Conservation (phyloP, 2,329 filamentous ascomycete genomes). For the Diaporthe batatas region DNA sequence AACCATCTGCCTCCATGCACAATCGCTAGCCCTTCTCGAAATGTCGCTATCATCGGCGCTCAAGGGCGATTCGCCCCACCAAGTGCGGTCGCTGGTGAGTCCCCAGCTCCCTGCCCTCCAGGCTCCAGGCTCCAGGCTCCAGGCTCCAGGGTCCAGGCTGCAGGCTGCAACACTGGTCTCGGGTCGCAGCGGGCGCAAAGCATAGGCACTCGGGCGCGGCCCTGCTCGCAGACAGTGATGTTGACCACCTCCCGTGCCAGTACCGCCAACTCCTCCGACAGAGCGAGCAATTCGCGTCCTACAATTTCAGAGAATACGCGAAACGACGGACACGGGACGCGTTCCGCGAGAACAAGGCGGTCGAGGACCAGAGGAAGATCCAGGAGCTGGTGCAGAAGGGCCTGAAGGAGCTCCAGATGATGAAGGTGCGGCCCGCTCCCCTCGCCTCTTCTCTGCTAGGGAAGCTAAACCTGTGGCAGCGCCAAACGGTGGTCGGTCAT, state of each 20-base stretch:
- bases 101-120: not conserved
- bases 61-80: conserved; percentile 69
- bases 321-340: conserved; percentile 90
- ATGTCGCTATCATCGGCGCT: conserved; percentile 50
- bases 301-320: conserved; percentile 99
- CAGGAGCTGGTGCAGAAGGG: conserved; percentile 93
- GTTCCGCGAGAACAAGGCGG: conserved; percentile 83
- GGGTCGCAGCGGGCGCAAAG: conserved; percentile 7
- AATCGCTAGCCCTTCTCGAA: conserved; percentile 31
- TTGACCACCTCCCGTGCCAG: conserved; percentile 58
- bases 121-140: conserved; percentile 39
- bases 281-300: conserved; percentile 87
- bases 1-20: conserved; percentile 28
- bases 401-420: conserved; percentile 84
- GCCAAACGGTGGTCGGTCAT: conserved; percentile 94
- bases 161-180: not conserved
- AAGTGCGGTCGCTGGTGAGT: conserved; percentile 69
- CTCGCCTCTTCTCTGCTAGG: not conserved
- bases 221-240: conserved; percentile 21
- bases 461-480: conserved; percentile 64
- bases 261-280: conserved; percentile 93
- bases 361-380: conserved; percentile 80
- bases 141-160: not conserved
- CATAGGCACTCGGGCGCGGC: not conserved
- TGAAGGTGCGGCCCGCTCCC: conserved; percentile 78